phyloP scores from a whole-genome alignment of 768 basidiomycete genomes.

The Saitozyma sp. region DNA sequence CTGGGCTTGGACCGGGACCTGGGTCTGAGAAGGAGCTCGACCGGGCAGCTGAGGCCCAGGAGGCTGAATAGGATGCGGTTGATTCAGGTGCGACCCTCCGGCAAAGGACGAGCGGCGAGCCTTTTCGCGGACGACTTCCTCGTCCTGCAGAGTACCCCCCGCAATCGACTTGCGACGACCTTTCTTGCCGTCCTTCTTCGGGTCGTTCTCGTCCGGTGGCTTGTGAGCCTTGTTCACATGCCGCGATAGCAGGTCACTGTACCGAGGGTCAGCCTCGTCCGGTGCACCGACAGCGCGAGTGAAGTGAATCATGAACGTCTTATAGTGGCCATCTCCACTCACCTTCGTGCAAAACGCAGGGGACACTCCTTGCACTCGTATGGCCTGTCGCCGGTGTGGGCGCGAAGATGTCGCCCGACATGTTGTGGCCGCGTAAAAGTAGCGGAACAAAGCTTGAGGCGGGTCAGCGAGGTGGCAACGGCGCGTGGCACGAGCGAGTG shows the following conservation, averaged over 20 bases:
- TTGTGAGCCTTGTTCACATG: constrained; percentile 52
- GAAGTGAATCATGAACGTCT: too few relatives aligned
- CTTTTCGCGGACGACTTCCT: constrained; percentile 2
- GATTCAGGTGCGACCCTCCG: not conserved
- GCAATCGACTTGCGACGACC: constrained; percentile 34
- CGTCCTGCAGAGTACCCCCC: not conserved
- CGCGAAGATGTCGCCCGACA: constrained; percentile 50
- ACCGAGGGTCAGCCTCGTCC: not conserved
- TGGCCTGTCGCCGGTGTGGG: constrained; percentile 51
- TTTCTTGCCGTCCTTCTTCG: constrained; percentile 32
- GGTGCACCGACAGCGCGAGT: too few relatives aligned
- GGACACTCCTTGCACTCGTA: constrained; percentile 50
- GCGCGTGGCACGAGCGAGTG: not conserved
- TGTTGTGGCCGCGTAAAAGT: constrained; percentile 51
- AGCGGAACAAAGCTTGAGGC: constrained; percentile 41
- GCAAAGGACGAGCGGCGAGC: constrained; percentile 3
- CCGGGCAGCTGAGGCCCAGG: not conserved
- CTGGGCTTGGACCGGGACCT: not conserved
- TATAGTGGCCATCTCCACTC: constrained; percentile 6
- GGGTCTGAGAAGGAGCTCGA: not conserved
- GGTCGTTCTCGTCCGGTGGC: constrained; percentile 23
- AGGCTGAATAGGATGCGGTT: not conserved
- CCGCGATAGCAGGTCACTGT: constrained; percentile 47
- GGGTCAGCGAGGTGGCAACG: not conserved
- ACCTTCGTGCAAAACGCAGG: constrained; percentile 46